A percentile compares a stretch with the other conserved stretches of the same genome.
Evolutionary conservation across 352 stramenopile genomes (phyloP).

Genomic region (Phytophthora hybrid): DNA sequence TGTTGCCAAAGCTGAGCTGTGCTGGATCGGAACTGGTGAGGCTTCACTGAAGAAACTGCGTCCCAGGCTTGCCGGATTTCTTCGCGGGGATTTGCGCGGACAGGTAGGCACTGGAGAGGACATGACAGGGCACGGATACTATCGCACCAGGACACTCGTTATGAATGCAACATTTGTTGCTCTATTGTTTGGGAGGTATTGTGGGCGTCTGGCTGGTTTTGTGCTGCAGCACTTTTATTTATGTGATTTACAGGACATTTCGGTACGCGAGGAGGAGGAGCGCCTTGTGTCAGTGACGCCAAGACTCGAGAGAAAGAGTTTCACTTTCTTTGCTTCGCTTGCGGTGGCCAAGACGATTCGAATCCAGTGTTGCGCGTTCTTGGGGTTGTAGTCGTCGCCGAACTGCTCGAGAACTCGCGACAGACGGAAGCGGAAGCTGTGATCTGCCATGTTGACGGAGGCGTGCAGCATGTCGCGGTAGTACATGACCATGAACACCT

Average conservation of each 20-base stretch:
- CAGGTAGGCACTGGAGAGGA: constrained; percentile 39
- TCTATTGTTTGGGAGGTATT: constrained; percentile 34
- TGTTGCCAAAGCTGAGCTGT: constrained; percentile 25
- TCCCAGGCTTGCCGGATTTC: not conserved
- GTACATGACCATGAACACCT: constrained; percentile 82
- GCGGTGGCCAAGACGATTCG: constrained; percentile 60
- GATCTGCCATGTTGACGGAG: constrained; percentile 48
- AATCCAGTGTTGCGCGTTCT: constrained; percentile 69
- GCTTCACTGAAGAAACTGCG: not conserved
- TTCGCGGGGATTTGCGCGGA: constrained; percentile 3
- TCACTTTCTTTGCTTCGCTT: constrained; percentile 54
- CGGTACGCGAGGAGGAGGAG: not conserved
- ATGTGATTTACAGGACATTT: constrained; percentile 26
- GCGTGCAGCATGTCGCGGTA: constrained; percentile 73
- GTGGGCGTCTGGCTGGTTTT: constrained; percentile 15
- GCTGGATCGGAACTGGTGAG: constrained; percentile 11
- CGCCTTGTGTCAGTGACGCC: constrained; percentile 18
- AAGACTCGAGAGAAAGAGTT: constrained; percentile 42
- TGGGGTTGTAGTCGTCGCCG: constrained; percentile 63
- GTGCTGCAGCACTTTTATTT: constrained; percentile 19
- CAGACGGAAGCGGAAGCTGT: constrained; percentile 61
- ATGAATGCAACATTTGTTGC: constrained; percentile 51
- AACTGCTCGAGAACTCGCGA: constrained; percentile 61
- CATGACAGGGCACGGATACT: constrained; percentile 17
- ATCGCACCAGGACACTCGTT: constrained; percentile 40